Base-by-base conservation (phyloP, 345 rosid species). In the Rhizophora mangle region DNA sequence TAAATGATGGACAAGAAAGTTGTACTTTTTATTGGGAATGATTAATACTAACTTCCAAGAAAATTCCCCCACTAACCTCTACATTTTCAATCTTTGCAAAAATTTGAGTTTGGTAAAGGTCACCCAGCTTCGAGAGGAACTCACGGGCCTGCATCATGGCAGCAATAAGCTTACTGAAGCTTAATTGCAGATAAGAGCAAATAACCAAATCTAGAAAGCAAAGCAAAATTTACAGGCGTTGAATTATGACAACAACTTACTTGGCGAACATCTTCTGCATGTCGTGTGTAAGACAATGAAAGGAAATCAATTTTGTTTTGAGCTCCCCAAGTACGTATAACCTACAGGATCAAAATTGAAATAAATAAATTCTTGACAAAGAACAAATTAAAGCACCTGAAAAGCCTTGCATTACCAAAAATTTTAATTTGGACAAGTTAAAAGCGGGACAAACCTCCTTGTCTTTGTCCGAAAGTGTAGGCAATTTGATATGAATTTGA, bases 231-330 rank as follows among this genome's bases (percentile, higher is more conserved):
- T 3, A 58, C 58, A 52, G 24, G 69, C 31, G 56, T 1, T 63
- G 46, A 61, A 54, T 21, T 6, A 58, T 30, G 57, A 47, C 19
- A 0, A 16, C 29, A 1, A 64, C 78, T 76, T 68, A 95, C 99
- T 30, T 82, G 88, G 75, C 99, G 96, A 68, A 95, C 97, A 78
- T 95, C 99, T 75, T 95, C 96, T 6, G 99, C 97, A 84, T 91
- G 93, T 27, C 96, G 83, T 26, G 97, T 91, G 54, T 88, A 95
- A 13, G 99, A 95, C 81, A 95, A 75, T 9, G 99, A 95, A 63
- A 95, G 93, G 77, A 95, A 91, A 78, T 95, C 97, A 8, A 95
- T 95, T 80, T 95, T 95, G 74, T 95, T 95, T 76, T 84, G 81
- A 55, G 84, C 92, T 81, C 99, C 99, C 97, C 99, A 95, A 29